These are phyloP conservation scores for Coffea humblotiana DNA, from an alignment of 305 asterid species.

Conservation along the genomic window DNA sequence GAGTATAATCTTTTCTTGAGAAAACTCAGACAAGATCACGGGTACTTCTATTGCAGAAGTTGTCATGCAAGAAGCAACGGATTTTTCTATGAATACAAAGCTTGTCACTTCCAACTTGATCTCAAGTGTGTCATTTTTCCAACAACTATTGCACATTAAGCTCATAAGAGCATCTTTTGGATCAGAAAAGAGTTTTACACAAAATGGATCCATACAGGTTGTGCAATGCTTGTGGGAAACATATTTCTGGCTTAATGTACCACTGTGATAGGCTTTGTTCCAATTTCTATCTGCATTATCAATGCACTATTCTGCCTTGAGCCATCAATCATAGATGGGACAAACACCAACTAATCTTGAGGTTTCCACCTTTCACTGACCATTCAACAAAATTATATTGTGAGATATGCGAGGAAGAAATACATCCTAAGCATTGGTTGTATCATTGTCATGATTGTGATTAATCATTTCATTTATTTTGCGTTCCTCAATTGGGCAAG, in stretches of 20 bases:
- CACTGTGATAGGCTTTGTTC: too few species aligned
- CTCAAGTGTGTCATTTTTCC: not conserved
- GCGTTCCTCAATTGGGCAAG: not conserved
- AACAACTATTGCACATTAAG: too few species aligned
- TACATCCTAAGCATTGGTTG: not conserved
- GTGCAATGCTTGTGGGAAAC: too few species aligned
- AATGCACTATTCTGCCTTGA: too few species aligned
- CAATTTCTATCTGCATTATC: too few species aligned
- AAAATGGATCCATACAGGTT: too few species aligned
- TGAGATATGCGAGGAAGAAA: not conserved
- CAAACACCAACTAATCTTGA: not conserved
- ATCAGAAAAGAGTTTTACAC: too few species aligned
- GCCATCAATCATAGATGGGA: not conserved
- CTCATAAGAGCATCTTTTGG: too few species aligned
- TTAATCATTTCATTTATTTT: not conserved
- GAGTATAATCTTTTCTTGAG: too few species aligned
- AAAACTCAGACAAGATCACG: too few species aligned
- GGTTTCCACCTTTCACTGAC: not conserved
- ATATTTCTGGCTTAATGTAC: too few species aligned
- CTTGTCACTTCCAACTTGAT: not conserved
- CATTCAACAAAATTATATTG: not conserved
- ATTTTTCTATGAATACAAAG: not conserved
- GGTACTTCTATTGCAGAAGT: not conserved
- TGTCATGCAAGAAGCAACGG: not conserved
- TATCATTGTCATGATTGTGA: not conserved